A percentile compares a stretch with the other conserved stretches of the same genome.
phyloP scores from a whole-genome alignment of 768 basidiomycete species.

The Rhodosporidiobolus odoratus region DNA sequence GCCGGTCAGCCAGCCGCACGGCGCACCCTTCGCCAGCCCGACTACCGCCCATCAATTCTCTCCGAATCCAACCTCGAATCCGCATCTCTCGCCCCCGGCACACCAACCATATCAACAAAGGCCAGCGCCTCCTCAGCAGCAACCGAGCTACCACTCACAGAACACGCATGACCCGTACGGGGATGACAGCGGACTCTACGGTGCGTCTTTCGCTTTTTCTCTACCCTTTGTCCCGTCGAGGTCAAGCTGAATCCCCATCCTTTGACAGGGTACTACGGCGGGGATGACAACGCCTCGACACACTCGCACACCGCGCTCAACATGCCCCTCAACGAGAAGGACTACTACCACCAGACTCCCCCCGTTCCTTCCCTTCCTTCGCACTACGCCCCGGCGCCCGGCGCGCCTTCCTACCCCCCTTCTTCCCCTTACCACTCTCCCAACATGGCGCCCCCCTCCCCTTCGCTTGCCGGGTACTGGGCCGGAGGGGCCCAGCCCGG shows the following conservation, averaged over 20 bases:
- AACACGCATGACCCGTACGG: background rate
- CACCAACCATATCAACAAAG: background rate
- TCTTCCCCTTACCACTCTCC: background rate
- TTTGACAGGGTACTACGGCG: slow-evolving; percentile 8
- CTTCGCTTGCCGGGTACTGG: background rate
- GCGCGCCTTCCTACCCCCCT: background rate
- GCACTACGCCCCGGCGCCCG: background rate
- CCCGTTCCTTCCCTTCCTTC: slow-evolving; percentile 5
- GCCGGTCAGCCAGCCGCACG: background rate
- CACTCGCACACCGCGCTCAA: slow-evolving; percentile 34
- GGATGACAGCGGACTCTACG: slow-evolving; percentile 5
- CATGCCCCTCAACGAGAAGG: slow-evolving; percentile 20
- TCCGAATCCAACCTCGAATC: background rate
- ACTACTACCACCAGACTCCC: slow-evolving; percentile 2
- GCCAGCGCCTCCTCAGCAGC: background rate
- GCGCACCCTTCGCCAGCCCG: background rate
- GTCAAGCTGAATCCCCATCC: too few species aligned
- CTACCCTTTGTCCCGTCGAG: background rate
- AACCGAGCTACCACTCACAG: slow-evolving; percentile 4
- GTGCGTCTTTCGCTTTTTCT: background rate
- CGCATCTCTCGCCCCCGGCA: background rate
- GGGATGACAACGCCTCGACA: slow-evolving; percentile 5
- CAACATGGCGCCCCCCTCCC: background rate
- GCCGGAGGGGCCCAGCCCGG: slow-evolving; percentile 7
- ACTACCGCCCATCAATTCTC: background rate